Conservation (phyloP, 768 basidiomycete species). For the Phaeotremella skinneri region DNA sequence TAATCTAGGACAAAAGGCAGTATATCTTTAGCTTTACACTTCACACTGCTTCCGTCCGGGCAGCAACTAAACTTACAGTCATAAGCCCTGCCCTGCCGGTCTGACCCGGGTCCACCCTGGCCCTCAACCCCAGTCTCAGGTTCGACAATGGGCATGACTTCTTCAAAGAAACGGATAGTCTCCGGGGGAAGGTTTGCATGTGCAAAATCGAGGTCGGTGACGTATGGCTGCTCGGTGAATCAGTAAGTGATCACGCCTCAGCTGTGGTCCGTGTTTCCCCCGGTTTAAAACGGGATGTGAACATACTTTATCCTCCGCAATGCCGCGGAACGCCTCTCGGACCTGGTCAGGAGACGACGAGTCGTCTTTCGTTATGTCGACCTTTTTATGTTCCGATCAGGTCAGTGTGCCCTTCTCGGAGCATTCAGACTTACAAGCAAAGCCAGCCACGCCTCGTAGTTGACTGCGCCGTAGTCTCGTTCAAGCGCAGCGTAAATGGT, state of each 20-base stretch:
- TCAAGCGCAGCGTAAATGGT: constrained; percentile 76
- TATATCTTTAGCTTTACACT: not conserved
- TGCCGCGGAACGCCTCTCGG: constrained; percentile 86
- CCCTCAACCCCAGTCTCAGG: constrained; percentile 19
- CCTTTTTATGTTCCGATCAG: constrained; percentile 60
- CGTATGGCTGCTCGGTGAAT: constrained; percentile 64
- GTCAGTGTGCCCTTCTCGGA: not conserved
- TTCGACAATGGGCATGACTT: constrained; percentile 66
- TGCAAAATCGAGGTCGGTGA: constrained; percentile 88
- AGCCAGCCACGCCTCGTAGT: constrained; percentile 90
- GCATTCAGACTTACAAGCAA: constrained; percentile 63
- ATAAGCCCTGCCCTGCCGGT: constrained; percentile 10
- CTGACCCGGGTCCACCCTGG: constrained; percentile 6
- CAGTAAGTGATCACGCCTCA: not conserved
- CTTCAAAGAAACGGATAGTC: constrained; percentile 75
- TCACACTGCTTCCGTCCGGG: not conserved
- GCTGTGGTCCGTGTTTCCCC: too few relatives aligned
- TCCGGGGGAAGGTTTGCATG: constrained; percentile 72
- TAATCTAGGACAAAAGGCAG: constrained; percentile 18
- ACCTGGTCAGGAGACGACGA: constrained; percentile 90
- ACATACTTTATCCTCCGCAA: constrained; percentile 79
- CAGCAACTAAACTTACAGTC: constrained; percentile 29
- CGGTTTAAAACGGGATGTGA: too few relatives aligned
- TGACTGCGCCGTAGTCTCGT: constrained; percentile 79
- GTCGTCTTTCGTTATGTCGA: constrained; percentile 86